Base-by-base conservation (phyloP, 306 rosid species). In the Acacia confusa region DNA sequence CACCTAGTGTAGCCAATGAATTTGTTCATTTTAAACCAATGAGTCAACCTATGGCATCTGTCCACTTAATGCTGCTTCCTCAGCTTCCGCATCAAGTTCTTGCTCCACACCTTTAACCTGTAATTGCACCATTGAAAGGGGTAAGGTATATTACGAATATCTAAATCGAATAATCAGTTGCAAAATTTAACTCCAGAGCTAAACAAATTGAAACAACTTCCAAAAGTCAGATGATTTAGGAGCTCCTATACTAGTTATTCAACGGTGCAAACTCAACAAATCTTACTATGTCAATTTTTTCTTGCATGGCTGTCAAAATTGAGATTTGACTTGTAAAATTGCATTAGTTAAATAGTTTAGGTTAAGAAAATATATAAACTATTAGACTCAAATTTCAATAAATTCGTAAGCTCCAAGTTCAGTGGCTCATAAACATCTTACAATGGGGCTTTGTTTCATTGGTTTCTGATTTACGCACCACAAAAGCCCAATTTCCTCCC, bases 81-180 rank as follows among this genome's bases (percentile, higher is more conserved):
- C 97, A 17, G 88, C 92, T 66, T 92, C 98, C 3, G 78, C 86
- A 80, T 95, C 99, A 38, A 88, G 16, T 84, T 93, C 98, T 88
- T 95, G 90, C 86, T 93, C 98, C 52, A 95, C 99, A 27, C 90
- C 86, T 90, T 93, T 95, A 74, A 95, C 97, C 99, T 95, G 91
- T 68, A 87, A 68, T 82, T 70, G 77, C 48, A 79, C 15, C 72
- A 45, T 79, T 43, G 52, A 28, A 80, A 14, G 53, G 7, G 34
- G 57, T 12, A 69, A 24, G 13, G 74, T 6, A 40, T 40, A 22
- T 28, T 6, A 41, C 36, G 12, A 22, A 41, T 22, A 36, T 41
- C 53, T 41, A 40, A 6, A 70, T 40, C 34, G 13, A 41, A n/a
- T 43, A 12, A 70, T 55, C 47, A 24, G 55, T 70, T 20, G 20